Percentiles rank a stretch among this genome's conserved stretches.
Conservation (phyloP, 2,329 filamentous ascomycete species). For the Sphaerulina populicola region DNA sequence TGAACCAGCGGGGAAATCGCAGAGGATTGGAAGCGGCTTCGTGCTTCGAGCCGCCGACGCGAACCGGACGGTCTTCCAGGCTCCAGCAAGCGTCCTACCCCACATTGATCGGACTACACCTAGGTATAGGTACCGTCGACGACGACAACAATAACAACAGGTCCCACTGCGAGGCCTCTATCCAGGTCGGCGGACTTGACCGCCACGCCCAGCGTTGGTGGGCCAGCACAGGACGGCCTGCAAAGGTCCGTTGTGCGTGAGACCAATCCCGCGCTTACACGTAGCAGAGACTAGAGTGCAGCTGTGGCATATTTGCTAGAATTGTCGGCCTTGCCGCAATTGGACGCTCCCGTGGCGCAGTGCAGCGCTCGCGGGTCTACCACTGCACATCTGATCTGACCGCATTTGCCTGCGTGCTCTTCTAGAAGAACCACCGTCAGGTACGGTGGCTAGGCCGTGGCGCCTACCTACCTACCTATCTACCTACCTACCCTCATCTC, state of each 20-base stretch:
- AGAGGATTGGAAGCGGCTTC: not conserved
- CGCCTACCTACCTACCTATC: not conserved
- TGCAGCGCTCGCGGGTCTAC: not conserved
- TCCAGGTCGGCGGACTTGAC: not conserved
- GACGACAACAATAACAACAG: not conserved
- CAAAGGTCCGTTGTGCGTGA: constrained; percentile 1
- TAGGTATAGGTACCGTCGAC: no score
- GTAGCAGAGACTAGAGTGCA: constrained; percentile 7
- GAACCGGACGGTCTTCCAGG: not conserved
- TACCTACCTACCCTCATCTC: no score
- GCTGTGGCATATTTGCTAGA: not conserved
- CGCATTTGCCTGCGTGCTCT: constrained; percentile 1
- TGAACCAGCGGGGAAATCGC: no score
- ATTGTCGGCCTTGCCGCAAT: not conserved
- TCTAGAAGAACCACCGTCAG: not conserved
- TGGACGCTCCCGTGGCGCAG: not conserved
- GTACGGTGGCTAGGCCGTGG: not conserved
- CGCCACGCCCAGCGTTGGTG: not conserved
- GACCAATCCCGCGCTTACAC: constrained; percentile 6
- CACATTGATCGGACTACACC: not conserved
- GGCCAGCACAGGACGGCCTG: not conserved
- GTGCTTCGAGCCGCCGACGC: not conserved
- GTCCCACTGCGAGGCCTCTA: not conserved
- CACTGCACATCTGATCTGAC: not conserved
- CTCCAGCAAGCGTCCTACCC: not conserved